Evolutionary conservation across 2,329 filamentous ascomycete species (phyloP), one percentile per base, ranked within the genome.

Genomic region (Fusarium sp.): DNA sequence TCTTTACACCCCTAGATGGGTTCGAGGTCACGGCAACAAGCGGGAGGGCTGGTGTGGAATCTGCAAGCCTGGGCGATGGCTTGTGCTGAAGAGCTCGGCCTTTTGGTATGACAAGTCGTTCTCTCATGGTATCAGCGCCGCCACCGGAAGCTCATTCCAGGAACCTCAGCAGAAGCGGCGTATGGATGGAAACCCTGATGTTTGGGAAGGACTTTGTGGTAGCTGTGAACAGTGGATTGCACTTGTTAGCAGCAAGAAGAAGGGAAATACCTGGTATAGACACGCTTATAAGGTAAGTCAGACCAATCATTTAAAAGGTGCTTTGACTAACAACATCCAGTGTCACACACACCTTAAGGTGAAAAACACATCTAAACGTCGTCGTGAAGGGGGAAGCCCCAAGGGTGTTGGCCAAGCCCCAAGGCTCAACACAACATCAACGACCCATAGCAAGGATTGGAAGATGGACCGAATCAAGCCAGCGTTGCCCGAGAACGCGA

Each of bases 51-150:
- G 93, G 93, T 97, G 93, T 76, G 93, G 93, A 23, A 92, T 95
- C 74, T 97, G 94, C 84, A 95, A 94, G 80, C 92, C 93, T 4
- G 93, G 93, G 6, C 87, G 93, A 53, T 97, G 94, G 93, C 87
- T 95, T 59, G 93, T 95, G 17, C 85, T 97, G 64, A 97, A 96
- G 84, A 96, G 96, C 82, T 95, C 92, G 59, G 93, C 93, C 9
- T 97, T 93, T 80, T 97, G 93, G 93, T 96, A 97, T 81, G 93
- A 97, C 83, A 95, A 96, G 84, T 93, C 91, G 61, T 97, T 95
- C 80, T 93, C 92, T 4, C 93, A 96, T 77, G 93, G 93, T 54
- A 93, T 97, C 79, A 94, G 92, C 77, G 93, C 92, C 32, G 91
- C 92, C 6, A 95, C 93, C 1, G 93, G 93, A 27, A 90, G 87